These are phyloP conservation scores for Aspergillus sp. DNA, from an alignment of 2,329 filamentous ascomycete species.

Conservation along the genomic window DNA sequence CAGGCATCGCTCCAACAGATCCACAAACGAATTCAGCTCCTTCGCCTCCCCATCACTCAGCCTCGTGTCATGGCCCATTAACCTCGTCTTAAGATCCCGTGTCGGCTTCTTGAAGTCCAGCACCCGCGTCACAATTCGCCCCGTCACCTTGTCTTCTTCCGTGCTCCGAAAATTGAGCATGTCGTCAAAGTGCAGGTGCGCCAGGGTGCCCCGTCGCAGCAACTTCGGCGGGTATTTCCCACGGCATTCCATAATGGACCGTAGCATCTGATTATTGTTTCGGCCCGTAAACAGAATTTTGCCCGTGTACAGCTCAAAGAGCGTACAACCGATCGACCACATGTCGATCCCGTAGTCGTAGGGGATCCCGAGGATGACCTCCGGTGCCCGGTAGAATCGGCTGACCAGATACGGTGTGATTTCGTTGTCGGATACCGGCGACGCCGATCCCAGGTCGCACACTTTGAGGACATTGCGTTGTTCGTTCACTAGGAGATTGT, in stretches of 20 bases:
- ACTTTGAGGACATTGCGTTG: slow-evolving; percentile 81
- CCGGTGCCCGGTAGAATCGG: slow-evolving; percentile 93
- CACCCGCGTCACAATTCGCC: slow-evolving; percentile 56
- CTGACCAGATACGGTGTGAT: slow-evolving; percentile 93
- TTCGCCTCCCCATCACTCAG: slow-evolving; percentile 67
- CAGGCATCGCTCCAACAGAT: slow-evolving; percentile 81
- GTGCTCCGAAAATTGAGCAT: slow-evolving; percentile 75
- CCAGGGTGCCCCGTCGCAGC: slow-evolving; percentile 72
- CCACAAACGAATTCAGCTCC: slow-evolving; percentile 76
- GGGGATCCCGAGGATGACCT: slow-evolving; percentile 93
- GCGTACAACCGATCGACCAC: slow-evolving; percentile 95
- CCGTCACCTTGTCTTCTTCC: slow-evolving; percentile 79
- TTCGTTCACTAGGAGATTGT: slow-evolving; percentile 92
- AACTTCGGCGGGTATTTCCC: slow-evolving; percentile 88
- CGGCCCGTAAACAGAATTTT: slow-evolving; percentile 93
- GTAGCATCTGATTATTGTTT: slow-evolving; percentile 98
- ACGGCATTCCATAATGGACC: slow-evolving; percentile 90
- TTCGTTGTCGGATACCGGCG: slow-evolving; percentile 82
- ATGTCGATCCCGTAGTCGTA: slow-evolving; percentile 93
- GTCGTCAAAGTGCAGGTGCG: slow-evolving; percentile 74
- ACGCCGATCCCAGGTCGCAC: slow-evolving; percentile 94
- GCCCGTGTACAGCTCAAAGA: slow-evolving; percentile 95
- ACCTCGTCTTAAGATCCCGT: slow-evolving; percentile 71
- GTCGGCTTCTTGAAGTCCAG: slow-evolving; percentile 59
- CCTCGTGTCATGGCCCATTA: slow-evolving; percentile 63